Evolutionary conservation across 2,329 filamentous ascomycete species (phyloP).

Genomic region (Parastagonospora avenae): DNA sequence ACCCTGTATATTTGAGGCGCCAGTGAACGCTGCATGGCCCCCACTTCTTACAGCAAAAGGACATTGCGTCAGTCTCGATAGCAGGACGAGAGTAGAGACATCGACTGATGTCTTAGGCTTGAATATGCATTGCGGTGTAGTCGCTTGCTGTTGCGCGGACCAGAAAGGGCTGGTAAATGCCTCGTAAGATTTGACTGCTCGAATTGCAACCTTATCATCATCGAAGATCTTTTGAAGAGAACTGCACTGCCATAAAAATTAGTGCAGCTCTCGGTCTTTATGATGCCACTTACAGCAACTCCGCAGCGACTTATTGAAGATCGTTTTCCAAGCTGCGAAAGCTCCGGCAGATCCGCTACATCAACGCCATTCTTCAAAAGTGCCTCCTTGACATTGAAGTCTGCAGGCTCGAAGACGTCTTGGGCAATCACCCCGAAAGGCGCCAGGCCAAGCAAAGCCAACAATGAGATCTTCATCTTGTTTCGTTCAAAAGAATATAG

Average conservation of each 20-base stretch:
- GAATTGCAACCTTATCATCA: slow-evolving; percentile 15
- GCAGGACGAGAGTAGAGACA: slow-evolving; percentile 21
- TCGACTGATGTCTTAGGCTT: slow-evolving; percentile 22
- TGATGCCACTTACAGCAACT: slow-evolving; percentile 1
- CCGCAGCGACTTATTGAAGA: slow-evolving; percentile 12
- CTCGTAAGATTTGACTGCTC: slow-evolving; percentile 18
- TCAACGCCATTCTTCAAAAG: slow-evolving; percentile 23
- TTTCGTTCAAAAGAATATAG: background rate
- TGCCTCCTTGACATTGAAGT: slow-evolving; percentile 13
- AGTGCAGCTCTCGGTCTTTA: no score
- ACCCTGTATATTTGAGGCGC: slow-evolving; percentile 27
- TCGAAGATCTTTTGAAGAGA: slow-evolving; percentile 24
- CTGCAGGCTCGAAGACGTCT: slow-evolving; percentile 17
- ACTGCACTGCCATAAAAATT: slow-evolving; percentile 17
- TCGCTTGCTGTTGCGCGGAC: slow-evolving; percentile 26
- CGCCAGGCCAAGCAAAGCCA: background rate
- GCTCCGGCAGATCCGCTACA: slow-evolving; percentile 21
- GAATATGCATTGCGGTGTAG: slow-evolving; percentile 33
- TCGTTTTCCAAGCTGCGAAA: slow-evolving; percentile 3
- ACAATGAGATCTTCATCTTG: background rate
- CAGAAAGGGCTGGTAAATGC: slow-evolving; percentile 26
- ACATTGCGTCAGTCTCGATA: slow-evolving; percentile 19
- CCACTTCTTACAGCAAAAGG: slow-evolving; percentile 47
- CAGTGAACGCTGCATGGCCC: slow-evolving; percentile 18
- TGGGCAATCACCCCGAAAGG: background rate